Conservation (phyloP, 208 protist species). For the Acanthamoeba lenticulata region DNA sequence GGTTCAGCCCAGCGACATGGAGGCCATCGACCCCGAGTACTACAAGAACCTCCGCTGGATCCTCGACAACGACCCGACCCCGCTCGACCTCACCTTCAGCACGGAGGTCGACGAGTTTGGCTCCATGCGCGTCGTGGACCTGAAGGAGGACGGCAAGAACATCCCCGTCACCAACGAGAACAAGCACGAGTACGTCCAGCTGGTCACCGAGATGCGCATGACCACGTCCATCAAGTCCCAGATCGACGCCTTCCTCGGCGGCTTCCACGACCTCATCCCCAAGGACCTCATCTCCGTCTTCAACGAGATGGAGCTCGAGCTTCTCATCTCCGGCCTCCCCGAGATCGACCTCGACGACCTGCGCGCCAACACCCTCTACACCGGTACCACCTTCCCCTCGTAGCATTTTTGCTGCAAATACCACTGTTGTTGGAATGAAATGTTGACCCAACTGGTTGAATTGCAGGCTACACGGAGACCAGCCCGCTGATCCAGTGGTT, state of each 20-base stretch:
- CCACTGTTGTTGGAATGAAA: neutral
- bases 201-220: conserved; percentile 94
- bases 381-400: conserved; percentile 86
- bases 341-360: conserved; percentile 97
- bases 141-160: conserved; percentile 93
- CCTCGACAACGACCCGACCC: conserved; percentile 92
- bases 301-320: conserved; percentile 97
- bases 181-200: conserved; percentile 94
- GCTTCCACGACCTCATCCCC: conserved; percentile 97
- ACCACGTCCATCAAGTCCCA: conserved; percentile 94
- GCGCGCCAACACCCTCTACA: conserved; percentile 93
- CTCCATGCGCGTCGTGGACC: conserved; percentile 90
- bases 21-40: conserved; percentile 95
- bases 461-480: conserved; percentile 67
- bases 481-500: conserved; percentile 96
- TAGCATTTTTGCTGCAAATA: neutral
- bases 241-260: conserved; percentile 94
- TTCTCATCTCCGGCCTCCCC: conserved; percentile 97
- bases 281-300: conserved; percentile 94
- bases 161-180: conserved; percentile 96
- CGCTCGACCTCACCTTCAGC: conserved; percentile 93
- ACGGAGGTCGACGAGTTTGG: conserved; percentile 95
- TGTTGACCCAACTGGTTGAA: too few species aligned
- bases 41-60: conserved; percentile 96
- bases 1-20: conserved; percentile 93